Evolutionary conservation across 2,329 filamentous ascomycete species (phyloP), one percentile per base, ranked within the genome.

Genomic region (Sarocladium brachiariae): DNA sequence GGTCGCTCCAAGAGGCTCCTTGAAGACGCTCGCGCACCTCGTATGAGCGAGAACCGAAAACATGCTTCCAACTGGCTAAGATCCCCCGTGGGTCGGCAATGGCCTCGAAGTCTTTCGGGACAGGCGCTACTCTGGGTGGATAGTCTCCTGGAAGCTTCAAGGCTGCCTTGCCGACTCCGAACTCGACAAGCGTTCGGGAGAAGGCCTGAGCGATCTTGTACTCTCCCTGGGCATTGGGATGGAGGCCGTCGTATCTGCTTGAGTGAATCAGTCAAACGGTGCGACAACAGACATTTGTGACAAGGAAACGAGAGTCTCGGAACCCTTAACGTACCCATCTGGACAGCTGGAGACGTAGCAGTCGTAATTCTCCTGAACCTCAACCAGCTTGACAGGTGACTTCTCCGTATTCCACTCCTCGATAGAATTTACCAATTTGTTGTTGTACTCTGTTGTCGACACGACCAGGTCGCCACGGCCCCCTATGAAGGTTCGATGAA

Each of bases 161-260:
- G 2, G 13, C 19, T 5, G 21, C 21, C 10, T 18, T 21, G 9
- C 13, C 11, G 33, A 50, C 24, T 14, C 21, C 13, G 16, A 38
- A 50, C n/a, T 38, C 25, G 10, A 18, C 25, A 6, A 51, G 23
- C 11, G 13, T 33, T 5, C 54, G 49, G 2, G 63, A 60, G 56
- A 72, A 73, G 9, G 69, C 69, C 38, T 62, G 56, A 2, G 70
- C 69, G 48, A 74, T 68, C 50, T 72, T 61, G 53, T 61, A 70
- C 46, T 73, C 70, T 14, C 69, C 70, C 1, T 65, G 56, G 5
- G 62, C 61, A 45, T 67, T 69, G 1, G 70, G 70, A 50, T 74
- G 70, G 8, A 74, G 55, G 9, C 70, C 70, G 56, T 73, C 70
- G 51, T 69, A 66, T 5, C n/a, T n/a, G n/a, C n/a, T n/a, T n/a